Base-by-base conservation (phyloP, 768 basidiomycete genomes). In the Rhizopogon vinicolor region DNA sequence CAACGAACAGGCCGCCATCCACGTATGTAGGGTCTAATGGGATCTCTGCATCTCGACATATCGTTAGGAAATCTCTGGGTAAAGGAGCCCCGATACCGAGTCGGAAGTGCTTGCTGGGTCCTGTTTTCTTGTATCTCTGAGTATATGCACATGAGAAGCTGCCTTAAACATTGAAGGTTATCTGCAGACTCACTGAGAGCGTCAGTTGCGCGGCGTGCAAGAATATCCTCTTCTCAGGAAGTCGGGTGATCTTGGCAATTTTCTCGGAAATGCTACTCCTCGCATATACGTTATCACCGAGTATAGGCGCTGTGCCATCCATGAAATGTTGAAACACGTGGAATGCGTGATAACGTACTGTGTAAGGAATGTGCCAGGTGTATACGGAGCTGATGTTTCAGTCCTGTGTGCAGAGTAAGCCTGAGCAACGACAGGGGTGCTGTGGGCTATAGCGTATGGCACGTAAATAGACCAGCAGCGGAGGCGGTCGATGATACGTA, bases 341-440 rank as follows among this genome's bases (percentile, higher is more conserved):
- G 46, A n/a, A 31, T 41, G 18, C 29, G 18, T 51, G 42, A 40
- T 40, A 14, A 61, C 72, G 12, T 55, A 82, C 85, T 69, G 49
- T 75, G 72, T 51, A 87, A 64, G 53, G 70, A 71, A 46, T 78
- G 72, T 1, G 86, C 78, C 33, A 84, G 64, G 57, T 89, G 87
- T 13, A 86, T 72, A n/a, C 87, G 79, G 33, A 89, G 77, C 61
- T 89, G 87, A 55, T 89, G 87, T 65, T 88, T 88, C 53, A 80
- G 66, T 3, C 86, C 87, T 14, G 87, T 87, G 49, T 79, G 68
- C 18, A 86, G 74, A 10, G 71, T 74, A 14, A 89, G 72, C 40
- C 74, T 75, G 41, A 89, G 66, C 49, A 89, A 74, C 1, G 84
- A 80, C 29, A 87, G 53, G 18, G 85, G 84, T 3, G 67, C 74